phyloP scores from a whole-genome alignment of 352 stramenopile genomes.

The Globisporangium megalacanthum region DNA sequence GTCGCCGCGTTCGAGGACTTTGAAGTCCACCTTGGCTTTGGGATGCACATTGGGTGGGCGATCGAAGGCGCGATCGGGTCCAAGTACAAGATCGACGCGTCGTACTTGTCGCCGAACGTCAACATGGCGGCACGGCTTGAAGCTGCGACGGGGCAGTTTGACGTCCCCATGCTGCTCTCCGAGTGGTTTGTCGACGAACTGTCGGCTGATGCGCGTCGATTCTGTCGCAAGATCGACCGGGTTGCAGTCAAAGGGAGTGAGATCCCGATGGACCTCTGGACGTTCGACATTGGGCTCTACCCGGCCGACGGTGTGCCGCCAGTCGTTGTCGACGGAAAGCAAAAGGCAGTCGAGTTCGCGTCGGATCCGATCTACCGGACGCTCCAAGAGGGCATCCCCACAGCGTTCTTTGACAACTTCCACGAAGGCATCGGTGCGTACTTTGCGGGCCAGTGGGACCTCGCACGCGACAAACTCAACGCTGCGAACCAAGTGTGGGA shows the following conservation, averaged over 20 bases:
- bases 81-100: conserved; percentile 98
- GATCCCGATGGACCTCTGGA: conserved; percentile 93
- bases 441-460: conserved; percentile 90
- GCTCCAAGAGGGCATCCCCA: conserved; percentile 75
- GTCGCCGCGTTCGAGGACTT: conserved; percentile 86
- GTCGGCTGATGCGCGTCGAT: conserved; percentile 72
- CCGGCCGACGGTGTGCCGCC: conserved; percentile 44
- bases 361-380: conserved; percentile 61
- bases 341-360: conserved; percentile 83
- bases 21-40: conserved; percentile 94
- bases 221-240: conserved; percentile 93
- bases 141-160: conserved; percentile 94
- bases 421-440: conserved; percentile 91
- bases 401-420: conserved; percentile 90
- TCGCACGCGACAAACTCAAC: conserved; percentile 77
- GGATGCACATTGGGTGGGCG: conserved; percentile 97
- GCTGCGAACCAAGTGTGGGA: conserved; percentile 90
- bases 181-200: conserved; percentile 95
- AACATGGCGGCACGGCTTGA: conserved; percentile 97
- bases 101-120: conserved; percentile 96
- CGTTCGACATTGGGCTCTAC: conserved; percentile 90
- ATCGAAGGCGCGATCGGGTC: conserved; percentile 98
- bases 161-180: conserved; percentile 92
- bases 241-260: conserved; percentile 96
- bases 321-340: conserved; percentile 54